A percentile compares a stretch with the other conserved stretches of the same genome.
Evolutionary conservation across 1,284 basidiomycete genomes (phyloP).

Genomic region (Hymenochaete sp.): DNA sequence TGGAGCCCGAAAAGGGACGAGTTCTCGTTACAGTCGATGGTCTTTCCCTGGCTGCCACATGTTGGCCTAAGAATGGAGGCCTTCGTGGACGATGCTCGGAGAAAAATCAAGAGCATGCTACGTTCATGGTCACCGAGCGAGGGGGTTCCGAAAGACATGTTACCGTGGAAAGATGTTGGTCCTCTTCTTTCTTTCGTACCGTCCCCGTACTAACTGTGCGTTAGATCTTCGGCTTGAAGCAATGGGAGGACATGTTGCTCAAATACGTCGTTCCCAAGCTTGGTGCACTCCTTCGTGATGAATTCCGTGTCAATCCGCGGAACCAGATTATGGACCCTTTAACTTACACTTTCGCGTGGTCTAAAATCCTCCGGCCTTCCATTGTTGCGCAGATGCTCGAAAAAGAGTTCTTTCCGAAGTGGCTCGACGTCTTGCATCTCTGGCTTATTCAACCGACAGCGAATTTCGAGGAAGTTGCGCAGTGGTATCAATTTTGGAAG

Average conservation of each 20-base stretch:
- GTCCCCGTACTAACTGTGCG: slow-evolving; percentile 5
- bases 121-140: slow-evolving; percentile 74
- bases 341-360: slow-evolving; percentile 74
- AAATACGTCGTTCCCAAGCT: slow-evolving; percentile 90
- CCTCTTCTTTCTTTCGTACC: slow-evolving; percentile 16
- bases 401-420: slow-evolving; percentile 91
- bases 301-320: slow-evolving; percentile 83
- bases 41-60: slow-evolving; percentile 95
- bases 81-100: slow-evolving; percentile 75
- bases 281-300: slow-evolving; percentile 66
- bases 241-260: slow-evolving; percentile 89
- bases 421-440: slow-evolving; percentile 83
- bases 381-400: slow-evolving; percentile 79
- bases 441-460: slow-evolving; percentile 84
- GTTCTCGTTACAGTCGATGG: slow-evolving; percentile 64
- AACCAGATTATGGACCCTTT: slow-evolving; percentile 83
- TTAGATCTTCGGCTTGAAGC: slow-evolving; percentile 64
- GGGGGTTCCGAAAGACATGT: slow-evolving; percentile 65
- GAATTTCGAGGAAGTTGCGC: slow-evolving; percentile 83
- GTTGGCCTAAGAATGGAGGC: slow-evolving; percentile 74
- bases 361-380: slow-evolving; percentile 59
- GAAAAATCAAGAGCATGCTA: slow-evolving; percentile 75
- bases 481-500: slow-evolving; percentile 93
- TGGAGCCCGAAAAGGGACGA: slow-evolving; percentile 64
- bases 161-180: slow-evolving; percentile 75